Conservation (phyloP, 768 basidiomycete species). For the Gloeostereum incarnatum region DNA sequence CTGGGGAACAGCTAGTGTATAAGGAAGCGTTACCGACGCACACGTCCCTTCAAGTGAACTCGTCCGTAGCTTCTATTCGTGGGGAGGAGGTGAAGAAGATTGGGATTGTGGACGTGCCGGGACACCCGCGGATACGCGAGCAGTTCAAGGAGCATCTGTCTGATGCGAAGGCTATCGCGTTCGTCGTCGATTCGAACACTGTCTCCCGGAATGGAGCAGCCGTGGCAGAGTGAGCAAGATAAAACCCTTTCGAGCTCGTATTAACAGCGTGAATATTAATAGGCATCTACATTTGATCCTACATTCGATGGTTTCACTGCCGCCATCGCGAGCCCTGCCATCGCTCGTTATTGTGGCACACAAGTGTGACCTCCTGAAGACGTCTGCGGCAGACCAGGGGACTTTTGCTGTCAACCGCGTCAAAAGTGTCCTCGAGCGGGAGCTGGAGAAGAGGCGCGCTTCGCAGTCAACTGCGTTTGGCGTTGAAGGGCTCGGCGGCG, state of each 20-base stretch:
- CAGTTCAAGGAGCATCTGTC: constrained; percentile 61
- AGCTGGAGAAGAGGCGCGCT: constrained; percentile 67
- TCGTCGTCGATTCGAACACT: constrained; percentile 74
- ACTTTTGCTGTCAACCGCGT: constrained; percentile 51
- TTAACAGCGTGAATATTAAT: constrained; percentile 4
- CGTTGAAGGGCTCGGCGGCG: constrained; percentile 66
- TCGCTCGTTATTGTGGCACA: constrained; percentile 63
- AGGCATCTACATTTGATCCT: constrained; percentile 72
- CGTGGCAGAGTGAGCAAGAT: constrained; percentile 69
- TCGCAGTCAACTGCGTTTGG: constrained; percentile 59
- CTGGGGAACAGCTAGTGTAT: constrained; percentile 46
- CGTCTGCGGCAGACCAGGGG: constrained; percentile 22
- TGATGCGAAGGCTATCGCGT: constrained; percentile 57
- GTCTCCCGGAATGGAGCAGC: constrained; percentile 65
- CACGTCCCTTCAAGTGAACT: constrained; percentile 71
- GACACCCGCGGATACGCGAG: constrained; percentile 73
- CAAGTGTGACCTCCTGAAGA: constrained; percentile 65
- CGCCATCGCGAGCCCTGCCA: constrained; percentile 58
- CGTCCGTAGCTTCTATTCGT: constrained; percentile 33
- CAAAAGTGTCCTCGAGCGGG: constrained; percentile 71
- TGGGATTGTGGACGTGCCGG: constrained; percentile 79
- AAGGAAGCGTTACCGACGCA: constrained; percentile 57
- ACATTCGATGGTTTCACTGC: constrained; percentile 60
- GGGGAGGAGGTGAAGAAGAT: constrained; percentile 44
- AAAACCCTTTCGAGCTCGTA: background rate